phyloP scores from a whole-genome alignment of 371 early-diverging fungal genomes.

The Capniomyces stellatus region DNA sequence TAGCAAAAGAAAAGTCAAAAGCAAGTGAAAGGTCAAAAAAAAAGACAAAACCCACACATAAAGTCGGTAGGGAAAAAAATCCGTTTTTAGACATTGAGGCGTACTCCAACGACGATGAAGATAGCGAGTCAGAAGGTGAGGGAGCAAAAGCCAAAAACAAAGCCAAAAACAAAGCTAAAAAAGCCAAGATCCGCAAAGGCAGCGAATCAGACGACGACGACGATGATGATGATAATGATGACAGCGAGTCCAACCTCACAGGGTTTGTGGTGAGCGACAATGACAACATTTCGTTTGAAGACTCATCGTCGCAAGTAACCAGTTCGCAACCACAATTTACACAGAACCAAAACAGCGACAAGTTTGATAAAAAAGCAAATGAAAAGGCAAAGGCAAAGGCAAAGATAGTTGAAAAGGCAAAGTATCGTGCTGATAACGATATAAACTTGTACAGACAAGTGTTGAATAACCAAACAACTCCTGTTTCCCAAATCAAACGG shows the following conservation, averaged over 20 bases:
- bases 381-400: neutral
- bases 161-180: too few relatives aligned
- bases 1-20: too few relatives aligned
- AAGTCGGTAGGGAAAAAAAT: too few relatives aligned
- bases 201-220: neutral
- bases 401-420: neutral
- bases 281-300: neutral
- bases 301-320: neutral
- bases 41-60: too few relatives aligned
- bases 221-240: neutral
- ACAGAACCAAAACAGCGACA: neutral
- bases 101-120: too few relatives aligned
- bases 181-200: too few relatives aligned
- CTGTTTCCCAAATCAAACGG: neutral
- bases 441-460: neutral
- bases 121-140: too few relatives aligned
- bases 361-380: neutral
- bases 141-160: too few relatives aligned
- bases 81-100: too few relatives aligned
- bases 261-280: conserved; percentile 3
- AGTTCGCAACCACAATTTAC: neutral
- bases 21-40: too few relatives aligned
- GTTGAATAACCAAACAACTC: neutral
- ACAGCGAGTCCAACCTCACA: neutral
- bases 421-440: neutral